Evolutionary conservation across 1,139 yeast species (phyloP), one percentile per base, ranked within the genome.

Genomic region (Geotrichum fermentans): DNA sequence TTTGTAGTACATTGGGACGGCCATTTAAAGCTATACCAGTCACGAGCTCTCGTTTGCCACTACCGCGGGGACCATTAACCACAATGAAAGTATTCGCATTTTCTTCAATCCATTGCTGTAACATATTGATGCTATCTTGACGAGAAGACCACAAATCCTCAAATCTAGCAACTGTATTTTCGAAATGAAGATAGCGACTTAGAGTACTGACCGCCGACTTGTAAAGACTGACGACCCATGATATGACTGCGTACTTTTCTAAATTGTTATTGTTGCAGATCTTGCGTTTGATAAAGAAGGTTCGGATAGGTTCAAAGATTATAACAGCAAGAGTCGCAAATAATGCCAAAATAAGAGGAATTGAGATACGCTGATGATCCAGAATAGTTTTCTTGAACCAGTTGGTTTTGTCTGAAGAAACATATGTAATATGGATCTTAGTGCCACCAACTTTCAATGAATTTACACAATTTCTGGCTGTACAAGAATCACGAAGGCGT

Each of bases 41-140:
- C 2, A 92, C 89, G 55, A 92, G 72, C 53, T 83, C 94, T 54
- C 81, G 78, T 59, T 92, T 92, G 14, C 98, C 98, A 21, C 95
- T 81, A 5, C 98, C 98, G 56, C 88, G 77, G 2, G 98, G 98
- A 2, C 98, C 98, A 56, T 83, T 80, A 1, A 92, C 83, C 2
- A 92, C 79, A 33, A 90, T 88, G 63, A 89, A 92, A 1, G 97
- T 87, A 58, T 79, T 78, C n/a, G 79, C 79, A 54, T 86, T 87
- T 63, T 85, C 94, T 51, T 61, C 61, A n/a, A 90, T 71, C 95
- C 95, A 85, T 57, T 86, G 72, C 56, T 75, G 77, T 50, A 92
- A 63, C 55, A 83, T 86, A 54, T 82, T 80, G 1, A 83, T 79
- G 53, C 79, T 77, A 51, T 82, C 83, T 41, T 71, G 68, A 46